phyloP scores from a whole-genome alignment of 345 rosid species.

The Sisymbrium altissimum region DNA sequence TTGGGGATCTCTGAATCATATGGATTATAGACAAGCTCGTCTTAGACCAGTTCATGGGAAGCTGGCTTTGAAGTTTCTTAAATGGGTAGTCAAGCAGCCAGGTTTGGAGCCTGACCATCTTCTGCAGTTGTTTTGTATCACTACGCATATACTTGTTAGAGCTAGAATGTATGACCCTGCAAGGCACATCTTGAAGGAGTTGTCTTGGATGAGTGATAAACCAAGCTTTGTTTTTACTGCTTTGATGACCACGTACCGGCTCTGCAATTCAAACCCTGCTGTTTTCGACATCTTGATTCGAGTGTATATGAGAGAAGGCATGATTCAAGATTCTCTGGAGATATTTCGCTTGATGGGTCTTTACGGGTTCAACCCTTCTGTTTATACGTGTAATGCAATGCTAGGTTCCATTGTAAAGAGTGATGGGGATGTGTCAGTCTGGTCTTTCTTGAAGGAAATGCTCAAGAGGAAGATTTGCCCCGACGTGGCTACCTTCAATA shows the following conservation, averaged over 20 bases:
- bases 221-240: constrained; percentile 57
- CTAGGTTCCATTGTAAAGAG: constrained; percentile 56
- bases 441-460: constrained; percentile 73
- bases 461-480: constrained; percentile 69
- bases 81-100: constrained; percentile 65
- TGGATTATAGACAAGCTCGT: constrained; percentile 63
- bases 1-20: constrained; percentile 86
- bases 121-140: constrained; percentile 55
- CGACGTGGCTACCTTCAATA: constrained; percentile 76
- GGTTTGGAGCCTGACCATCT: constrained; percentile 62
- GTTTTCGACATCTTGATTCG: constrained; percentile 79
- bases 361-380: constrained; percentile 66
- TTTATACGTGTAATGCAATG: constrained; percentile 63
- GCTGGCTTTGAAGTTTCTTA: constrained; percentile 75
- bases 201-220: constrained; percentile 42
- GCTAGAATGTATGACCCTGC: constrained; percentile 81
- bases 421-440: constrained; percentile 45
- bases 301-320: constrained; percentile 59
- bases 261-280: constrained; percentile 88
- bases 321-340: constrained; percentile 56
- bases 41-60: constrained; percentile 87
- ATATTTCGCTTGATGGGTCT: constrained; percentile 58
- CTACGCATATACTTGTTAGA: constrained; percentile 66
- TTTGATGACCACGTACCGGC: constrained; percentile 64
- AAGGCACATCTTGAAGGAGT: constrained; percentile 54